Evolutionary conservation across 176 grass and related monocot species (phyloP).

Genomic region (Triticum timopheevii): DNA sequence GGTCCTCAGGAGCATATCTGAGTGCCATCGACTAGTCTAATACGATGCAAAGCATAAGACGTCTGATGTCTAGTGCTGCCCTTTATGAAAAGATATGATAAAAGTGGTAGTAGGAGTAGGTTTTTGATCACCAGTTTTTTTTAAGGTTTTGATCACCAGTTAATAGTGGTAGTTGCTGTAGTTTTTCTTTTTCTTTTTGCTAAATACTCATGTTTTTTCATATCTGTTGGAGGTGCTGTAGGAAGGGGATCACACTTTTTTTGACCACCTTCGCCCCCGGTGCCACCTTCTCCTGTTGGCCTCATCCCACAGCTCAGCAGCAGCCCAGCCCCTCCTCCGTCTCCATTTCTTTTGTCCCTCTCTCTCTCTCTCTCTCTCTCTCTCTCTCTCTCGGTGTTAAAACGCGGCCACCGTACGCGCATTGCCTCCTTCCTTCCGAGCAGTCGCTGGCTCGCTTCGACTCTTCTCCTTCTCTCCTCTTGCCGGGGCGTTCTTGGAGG

Average conservation of each 20-base stretch:
- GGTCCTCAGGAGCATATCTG: too few species aligned
- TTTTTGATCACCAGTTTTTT: too few species aligned
- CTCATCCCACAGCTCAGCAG: conserved; percentile 44
- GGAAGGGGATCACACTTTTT: conserved; percentile 14
- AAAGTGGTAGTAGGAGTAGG: too few species aligned
- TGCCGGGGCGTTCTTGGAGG: conserved; percentile 30
- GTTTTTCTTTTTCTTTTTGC: too few species aligned
- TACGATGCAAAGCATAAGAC: too few species aligned
- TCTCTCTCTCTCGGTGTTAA: conserved; percentile 33
- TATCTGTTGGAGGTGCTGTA: too few species aligned
- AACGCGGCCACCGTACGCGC: conserved; percentile 43
- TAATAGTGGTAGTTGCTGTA: too few species aligned
- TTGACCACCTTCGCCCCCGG: conserved; percentile 30
- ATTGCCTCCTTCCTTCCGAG: conserved; percentile 30
- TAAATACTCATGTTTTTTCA: too few species aligned
- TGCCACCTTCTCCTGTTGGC: conserved; percentile 49
- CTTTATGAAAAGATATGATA: too few species aligned
- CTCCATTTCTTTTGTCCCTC: conserved; percentile 43
- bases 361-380: conserved; percentile 28
- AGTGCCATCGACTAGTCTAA: too few species aligned
- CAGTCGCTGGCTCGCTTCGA: background rate
- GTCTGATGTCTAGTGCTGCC: too few species aligned
- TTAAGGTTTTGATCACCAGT: too few species aligned
- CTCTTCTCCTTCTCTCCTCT: background rate
- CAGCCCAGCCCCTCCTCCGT: conserved; percentile 1